phyloP scores from a whole-genome alignment of 2,329 filamentous ascomycete genomes.

The Periconia macrospinosa region DNA sequence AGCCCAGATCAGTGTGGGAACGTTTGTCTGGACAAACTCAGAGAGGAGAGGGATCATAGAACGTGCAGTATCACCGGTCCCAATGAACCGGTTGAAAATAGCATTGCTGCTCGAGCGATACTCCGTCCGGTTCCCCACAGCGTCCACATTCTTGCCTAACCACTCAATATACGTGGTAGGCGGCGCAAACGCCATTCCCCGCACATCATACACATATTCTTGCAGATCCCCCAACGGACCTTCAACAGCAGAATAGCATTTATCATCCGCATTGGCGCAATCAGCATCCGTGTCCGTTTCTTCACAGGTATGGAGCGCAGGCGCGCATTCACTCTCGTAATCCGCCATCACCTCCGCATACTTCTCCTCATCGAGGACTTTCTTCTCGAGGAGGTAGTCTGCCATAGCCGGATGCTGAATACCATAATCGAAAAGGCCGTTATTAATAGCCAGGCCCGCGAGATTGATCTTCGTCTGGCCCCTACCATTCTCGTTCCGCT shows the following conservation, averaged over 20 bases:
- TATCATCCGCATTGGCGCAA: slow-evolving; percentile 6
- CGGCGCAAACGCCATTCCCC: not conserved
- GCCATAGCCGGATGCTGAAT: slow-evolving; percentile 12
- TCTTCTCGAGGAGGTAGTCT: slow-evolving; percentile 8
- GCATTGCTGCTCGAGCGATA: not conserved
- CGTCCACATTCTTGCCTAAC: not conserved
- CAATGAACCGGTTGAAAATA: slow-evolving; percentile 2
- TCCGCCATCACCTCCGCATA: slow-evolving; percentile 1
- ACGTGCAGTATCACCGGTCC: slow-evolving; percentile 1
- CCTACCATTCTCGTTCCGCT: slow-evolving; percentile 3
- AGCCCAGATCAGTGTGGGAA: not conserved
- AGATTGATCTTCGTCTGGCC: not conserved
- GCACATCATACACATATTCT: not conserved
- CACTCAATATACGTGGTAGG: not conserved
- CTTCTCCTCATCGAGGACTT: not conserved
- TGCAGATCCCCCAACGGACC: not conserved
- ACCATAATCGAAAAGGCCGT: not conserved
- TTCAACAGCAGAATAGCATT: slow-evolving; percentile 1
- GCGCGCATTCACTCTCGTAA: slow-evolving; percentile 6
- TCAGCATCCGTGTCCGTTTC: slow-evolving; percentile 4
- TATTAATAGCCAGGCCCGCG: slow-evolving; percentile 1
- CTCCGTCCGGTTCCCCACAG: not conserved
- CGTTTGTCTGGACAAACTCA: not conserved
- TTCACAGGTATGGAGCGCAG: slow-evolving; percentile 5
- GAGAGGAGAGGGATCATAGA: not conserved